phyloP scores from a whole-genome alignment of 2,329 filamentous ascomycete species.

The Lachnellula hyalina region DNA sequence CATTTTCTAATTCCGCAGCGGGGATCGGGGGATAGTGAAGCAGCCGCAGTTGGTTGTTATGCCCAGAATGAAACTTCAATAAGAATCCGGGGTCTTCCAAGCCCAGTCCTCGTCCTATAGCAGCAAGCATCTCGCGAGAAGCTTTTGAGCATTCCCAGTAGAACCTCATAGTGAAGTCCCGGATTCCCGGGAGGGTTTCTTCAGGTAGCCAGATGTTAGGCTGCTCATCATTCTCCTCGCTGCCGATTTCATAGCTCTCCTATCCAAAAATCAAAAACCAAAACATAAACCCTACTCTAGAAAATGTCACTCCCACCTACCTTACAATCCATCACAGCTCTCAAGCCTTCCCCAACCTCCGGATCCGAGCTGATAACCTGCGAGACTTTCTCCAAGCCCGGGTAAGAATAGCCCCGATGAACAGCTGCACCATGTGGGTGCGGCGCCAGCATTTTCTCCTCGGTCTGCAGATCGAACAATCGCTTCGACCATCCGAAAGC shows the following conservation, averaged over 20 bases:
- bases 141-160: slow-evolving; percentile 43
- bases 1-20: slow-evolving; percentile 37
- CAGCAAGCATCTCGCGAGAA: slow-evolving; percentile 39
- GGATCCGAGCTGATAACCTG: slow-evolving; percentile 39
- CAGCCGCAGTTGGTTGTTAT: slow-evolving; percentile 55
- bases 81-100: slow-evolving; percentile 42
- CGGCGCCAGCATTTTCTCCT: slow-evolving; percentile 44
- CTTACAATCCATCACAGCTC: slow-evolving; percentile 47
- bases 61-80: slow-evolving; percentile 45
- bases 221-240: slow-evolving; percentile 38
- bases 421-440: slow-evolving; percentile 44
- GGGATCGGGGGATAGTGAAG: slow-evolving; percentile 52
- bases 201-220: slow-evolving; percentile 47
- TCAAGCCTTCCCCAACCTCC: slow-evolving; percentile 36
- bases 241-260: slow-evolving; percentile 51
- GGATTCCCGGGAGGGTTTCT: slow-evolving; percentile 40
- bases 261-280: slow-evolving; percentile 20
- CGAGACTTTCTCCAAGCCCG: slow-evolving; percentile 48
- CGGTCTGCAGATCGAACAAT: slow-evolving; percentile 39
- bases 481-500: slow-evolving; percentile 40
- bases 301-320: slow-evolving; percentile 26
- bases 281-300: background rate
- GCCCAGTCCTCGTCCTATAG: slow-evolving; percentile 43
- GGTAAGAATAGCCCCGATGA: slow-evolving; percentile 52
- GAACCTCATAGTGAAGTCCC: slow-evolving; percentile 42